phyloP scores from a whole-genome alignment of 1,284 basidiomycete species.

The Melampsora medusae region DNA sequence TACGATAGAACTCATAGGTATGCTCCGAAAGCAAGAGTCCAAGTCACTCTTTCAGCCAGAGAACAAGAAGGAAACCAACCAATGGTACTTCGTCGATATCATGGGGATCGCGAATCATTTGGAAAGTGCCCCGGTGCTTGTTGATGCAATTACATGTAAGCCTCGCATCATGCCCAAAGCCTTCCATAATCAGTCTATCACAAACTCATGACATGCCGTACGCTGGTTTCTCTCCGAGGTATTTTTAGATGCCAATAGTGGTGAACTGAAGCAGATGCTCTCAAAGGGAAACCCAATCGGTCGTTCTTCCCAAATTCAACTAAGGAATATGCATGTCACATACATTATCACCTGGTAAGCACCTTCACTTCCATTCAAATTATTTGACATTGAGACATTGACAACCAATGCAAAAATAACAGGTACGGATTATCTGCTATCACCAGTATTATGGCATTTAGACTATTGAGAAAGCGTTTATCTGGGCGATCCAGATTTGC shows the following conservation, averaged over 20 bases:
- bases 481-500: constrained; percentile 25
- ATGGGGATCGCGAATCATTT: constrained; percentile 73
- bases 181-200: constrained; percentile 43
- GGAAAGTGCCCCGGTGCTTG: constrained; percentile 71
- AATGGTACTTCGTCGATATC: constrained; percentile 91
- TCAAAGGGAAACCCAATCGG: constrained; percentile 80
- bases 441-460: constrained; percentile 32
- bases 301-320: constrained; percentile 75
- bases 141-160: constrained; percentile 81
- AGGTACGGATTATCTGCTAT: constrained; percentile 42
- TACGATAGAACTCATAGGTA: constrained; percentile 59
- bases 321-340: constrained; percentile 90
- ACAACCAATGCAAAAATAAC: not conserved
- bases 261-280: constrained; percentile 67
- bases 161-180: constrained; percentile 48
- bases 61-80: constrained; percentile 73
- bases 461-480: constrained; percentile 20
- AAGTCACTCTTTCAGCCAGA: constrained; percentile 78
- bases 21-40: constrained; percentile 64
- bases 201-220: not conserved
- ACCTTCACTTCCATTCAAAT: not conserved
- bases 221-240: constrained; percentile 3
- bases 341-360: constrained; percentile 89
- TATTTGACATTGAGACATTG: too few species aligned
- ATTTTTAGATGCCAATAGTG: constrained; percentile 52